Evolutionary conservation across 129 eudicot species (phyloP).

Genomic region (Helichrysum umbraculigerum): DNA sequence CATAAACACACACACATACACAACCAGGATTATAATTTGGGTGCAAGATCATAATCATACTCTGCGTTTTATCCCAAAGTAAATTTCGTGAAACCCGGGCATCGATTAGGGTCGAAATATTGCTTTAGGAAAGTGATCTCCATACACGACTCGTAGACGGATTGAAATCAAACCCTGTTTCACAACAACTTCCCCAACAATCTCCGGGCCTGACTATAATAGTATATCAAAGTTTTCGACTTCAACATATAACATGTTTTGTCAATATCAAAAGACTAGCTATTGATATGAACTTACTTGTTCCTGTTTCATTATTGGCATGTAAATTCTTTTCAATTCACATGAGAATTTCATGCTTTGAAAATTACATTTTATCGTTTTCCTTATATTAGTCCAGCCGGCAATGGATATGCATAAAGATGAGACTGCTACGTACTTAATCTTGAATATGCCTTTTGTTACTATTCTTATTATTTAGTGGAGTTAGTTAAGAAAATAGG

Average conservation of each 20-base stretch:
- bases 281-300: too few relatives aligned
- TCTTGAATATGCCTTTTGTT: constrained; percentile 20
- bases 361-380: not conserved
- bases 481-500: constrained; percentile 17
- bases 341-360: constrained; percentile 16
- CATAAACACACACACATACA: too few relatives aligned
- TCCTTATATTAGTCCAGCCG: constrained; percentile 23
- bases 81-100: too few relatives aligned
- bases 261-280: constrained; percentile 19
- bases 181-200: too few relatives aligned
- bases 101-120: too few relatives aligned
- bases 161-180: too few relatives aligned
- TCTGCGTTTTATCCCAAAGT: too few relatives aligned
- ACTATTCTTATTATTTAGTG: not conserved
- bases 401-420: not conserved
- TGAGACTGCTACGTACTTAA: constrained; percentile 7
- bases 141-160: too few relatives aligned
- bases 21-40: too few relatives aligned
- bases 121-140: too few relatives aligned
- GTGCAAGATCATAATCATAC: too few relatives aligned
- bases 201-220: too few relatives aligned
- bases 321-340: constrained; percentile 11
- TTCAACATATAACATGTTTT: constrained; percentile 5
- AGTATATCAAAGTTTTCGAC: not conserved
- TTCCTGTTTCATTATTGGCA: not conserved